Evolutionary conservation across 495 filamentous ascomycete genomes (phyloP), one percentile per base, ranked within the genome.

Genomic region (Xylaria flabelliformis): DNA sequence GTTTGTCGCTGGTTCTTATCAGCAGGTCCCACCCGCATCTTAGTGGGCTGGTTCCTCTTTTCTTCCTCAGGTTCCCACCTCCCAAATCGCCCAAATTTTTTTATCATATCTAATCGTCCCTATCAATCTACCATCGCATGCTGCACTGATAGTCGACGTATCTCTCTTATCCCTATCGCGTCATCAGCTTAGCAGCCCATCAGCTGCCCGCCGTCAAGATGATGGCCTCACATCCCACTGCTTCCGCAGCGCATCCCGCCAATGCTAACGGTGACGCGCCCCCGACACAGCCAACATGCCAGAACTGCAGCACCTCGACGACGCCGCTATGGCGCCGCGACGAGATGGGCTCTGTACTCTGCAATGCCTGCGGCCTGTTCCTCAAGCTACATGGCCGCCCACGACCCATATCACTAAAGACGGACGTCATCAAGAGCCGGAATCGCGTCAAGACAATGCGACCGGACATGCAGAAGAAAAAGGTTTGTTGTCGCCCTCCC

Each of bases 391-490:
- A 99, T 75, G 93, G 94, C 72, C 90, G 94, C 26, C 90, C 97
- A 73, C 91, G 96, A 65, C 97, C 97, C 77, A 97, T 97, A 82
- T 95, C 91, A 74, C 88, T 99, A 75, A 99, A 99, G 85, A 99
- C 97, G 56, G 97, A 99, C 85, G 94, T 98, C 72, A 99, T 99
- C 84, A 99, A 99, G 84, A 97, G 95, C 84, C 94, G 96, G 75
- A 99, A 99, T 80, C 90, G 96, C 67, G 95, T 98, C 63, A 98
- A 98, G 86, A 96, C 94, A 58, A 89, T 91, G 71, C 84, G 86
- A 39, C 83, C 86, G 1, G 93, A 92, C 7, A 91, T 94, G 75
- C 91, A 90, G 12, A 89, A 91, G 65, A 96, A 95, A 84, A 98
- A 97, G 89, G 95, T 95, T 77, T 51, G 74, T 73, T 64, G 59